Conservation (phyloP, 1,284 basidiomycete species). For the Pseudozyma sp. region DNA sequence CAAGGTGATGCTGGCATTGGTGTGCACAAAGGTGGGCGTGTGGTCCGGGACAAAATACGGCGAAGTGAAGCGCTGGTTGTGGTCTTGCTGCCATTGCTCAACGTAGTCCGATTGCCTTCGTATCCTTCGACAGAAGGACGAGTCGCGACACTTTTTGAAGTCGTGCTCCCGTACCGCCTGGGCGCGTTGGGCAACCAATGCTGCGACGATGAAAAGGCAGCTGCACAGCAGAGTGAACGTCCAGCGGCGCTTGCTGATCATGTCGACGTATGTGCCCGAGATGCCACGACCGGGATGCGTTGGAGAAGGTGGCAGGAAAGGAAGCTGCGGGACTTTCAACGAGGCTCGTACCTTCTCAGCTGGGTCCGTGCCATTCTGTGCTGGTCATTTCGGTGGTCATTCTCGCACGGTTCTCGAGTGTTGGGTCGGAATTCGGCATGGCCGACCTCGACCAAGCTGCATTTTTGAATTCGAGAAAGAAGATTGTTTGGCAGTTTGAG, state of each 20-base stretch:
- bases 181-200: conserved; percentile 16
- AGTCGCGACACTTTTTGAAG: conserved; percentile 67
- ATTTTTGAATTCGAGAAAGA: no score
- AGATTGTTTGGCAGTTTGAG: no score
- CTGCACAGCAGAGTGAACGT: conserved; percentile 23
- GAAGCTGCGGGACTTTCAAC: not conserved
- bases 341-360: no score
- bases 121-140: conserved; percentile 66
- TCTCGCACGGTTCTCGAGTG: no score
- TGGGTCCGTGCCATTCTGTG: no score
- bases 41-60: conserved; percentile 54
- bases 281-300: not conserved
- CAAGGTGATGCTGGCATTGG: conserved; percentile 37
- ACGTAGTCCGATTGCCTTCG: conserved; percentile 59
- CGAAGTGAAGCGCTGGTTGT: conserved; percentile 42
- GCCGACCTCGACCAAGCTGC: no score
- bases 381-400: no score
- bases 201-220: conserved; percentile 15
- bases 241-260: conserved; percentile 18
- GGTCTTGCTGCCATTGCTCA: conserved; percentile 43
- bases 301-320: not conserved
- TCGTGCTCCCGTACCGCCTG: conserved; percentile 50
- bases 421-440: no score
- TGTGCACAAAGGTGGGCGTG: conserved; percentile 23
- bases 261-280: not conserved